A percentile compares a stretch with the other conserved stretches of the same genome.
Conservation (phyloP, 2,329 filamentous ascomycete genomes). For the Exophiala bonariae region DNA sequence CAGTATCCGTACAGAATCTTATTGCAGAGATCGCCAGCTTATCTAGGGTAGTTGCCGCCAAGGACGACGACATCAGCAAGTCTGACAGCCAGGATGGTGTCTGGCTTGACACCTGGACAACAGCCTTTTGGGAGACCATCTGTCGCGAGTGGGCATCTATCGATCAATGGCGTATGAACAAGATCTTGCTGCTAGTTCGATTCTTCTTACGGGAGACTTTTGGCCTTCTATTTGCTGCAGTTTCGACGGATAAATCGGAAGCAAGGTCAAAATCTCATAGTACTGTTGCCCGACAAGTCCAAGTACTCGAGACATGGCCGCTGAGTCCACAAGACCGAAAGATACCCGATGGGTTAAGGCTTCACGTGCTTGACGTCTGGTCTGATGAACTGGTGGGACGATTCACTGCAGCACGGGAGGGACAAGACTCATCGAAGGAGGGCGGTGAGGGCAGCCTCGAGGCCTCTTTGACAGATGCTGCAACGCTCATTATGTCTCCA, state of each 20-base stretch:
- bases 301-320: constrained; percentile 31
- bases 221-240: constrained; percentile 16
- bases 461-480: constrained; percentile 3
- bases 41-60: constrained; percentile 14
- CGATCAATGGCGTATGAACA: constrained; percentile 80
- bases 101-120: constrained; percentile 21
- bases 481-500: constrained; percentile 16
- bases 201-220: constrained; percentile 40
- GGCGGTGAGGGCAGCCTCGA: background rate
- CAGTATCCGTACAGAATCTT: constrained; percentile 26
- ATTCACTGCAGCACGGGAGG: constrained; percentile 5
- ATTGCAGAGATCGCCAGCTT: constrained; percentile 22
- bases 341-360: constrained; percentile 78
- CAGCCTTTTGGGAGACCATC: constrained; percentile 71
- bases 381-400: constrained; percentile 69
- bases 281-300: constrained; percentile 27
- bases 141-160: constrained; percentile 68
- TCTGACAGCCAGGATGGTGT: background rate
- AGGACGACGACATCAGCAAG: constrained; percentile 6
- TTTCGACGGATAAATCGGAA: constrained; percentile 18
- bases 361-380: constrained; percentile 89
- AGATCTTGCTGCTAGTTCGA: constrained; percentile 83
- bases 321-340: constrained; percentile 49
- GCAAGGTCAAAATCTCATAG: constrained; percentile 6
- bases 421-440: constrained; percentile 3